These are phyloP conservation scores for Wickerhamiella azymoides DNA, from an alignment of 805 yeast genomes.

Conservation along the genomic window DNA sequence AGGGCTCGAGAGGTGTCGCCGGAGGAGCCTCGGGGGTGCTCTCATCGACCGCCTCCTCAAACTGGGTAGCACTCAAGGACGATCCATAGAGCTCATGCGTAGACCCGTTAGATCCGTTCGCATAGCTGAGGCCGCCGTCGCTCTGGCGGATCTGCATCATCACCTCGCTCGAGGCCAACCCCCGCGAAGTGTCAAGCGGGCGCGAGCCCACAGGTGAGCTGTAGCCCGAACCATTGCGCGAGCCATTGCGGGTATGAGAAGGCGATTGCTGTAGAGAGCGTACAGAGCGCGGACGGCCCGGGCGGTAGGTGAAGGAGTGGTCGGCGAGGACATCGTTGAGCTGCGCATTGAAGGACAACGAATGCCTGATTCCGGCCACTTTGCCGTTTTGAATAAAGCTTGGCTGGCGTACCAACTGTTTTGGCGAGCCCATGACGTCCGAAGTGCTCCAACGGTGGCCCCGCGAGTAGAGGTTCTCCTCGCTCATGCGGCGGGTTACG, in stretches of 20 bases:
- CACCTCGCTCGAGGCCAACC: background rate
- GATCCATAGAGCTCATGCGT: background rate
- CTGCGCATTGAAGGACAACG: conserved; percentile 2
- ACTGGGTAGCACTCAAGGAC: background rate
- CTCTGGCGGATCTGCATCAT: background rate
- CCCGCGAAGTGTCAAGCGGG: background rate
- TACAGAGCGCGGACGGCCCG: conserved; percentile 3
- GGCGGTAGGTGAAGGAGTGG: background rate
- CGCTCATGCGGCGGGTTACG: conserved; percentile 2
- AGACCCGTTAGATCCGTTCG: too few relatives aligned
- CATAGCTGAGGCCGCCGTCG: background rate
- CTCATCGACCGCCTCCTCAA: background rate
- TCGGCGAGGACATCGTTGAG: conserved; percentile 3
- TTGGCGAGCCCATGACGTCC: background rate
- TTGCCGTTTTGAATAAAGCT: background rate
- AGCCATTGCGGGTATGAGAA: background rate
- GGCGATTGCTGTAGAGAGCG: conserved; percentile 5
- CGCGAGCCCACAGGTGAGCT: background rate
- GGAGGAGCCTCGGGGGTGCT: background rate
- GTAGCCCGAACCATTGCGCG: background rate
- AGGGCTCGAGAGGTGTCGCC: too few relatives aligned
- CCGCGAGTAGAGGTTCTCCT: background rate
- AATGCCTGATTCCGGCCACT: background rate
- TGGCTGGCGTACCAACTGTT: background rate
- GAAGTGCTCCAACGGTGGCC: conserved; percentile 4